Evolutionary conservation across 257 asterid genomes (phyloP), one percentile per base, ranked within the genome.

Genomic region (Linaria vulgaris): DNA sequence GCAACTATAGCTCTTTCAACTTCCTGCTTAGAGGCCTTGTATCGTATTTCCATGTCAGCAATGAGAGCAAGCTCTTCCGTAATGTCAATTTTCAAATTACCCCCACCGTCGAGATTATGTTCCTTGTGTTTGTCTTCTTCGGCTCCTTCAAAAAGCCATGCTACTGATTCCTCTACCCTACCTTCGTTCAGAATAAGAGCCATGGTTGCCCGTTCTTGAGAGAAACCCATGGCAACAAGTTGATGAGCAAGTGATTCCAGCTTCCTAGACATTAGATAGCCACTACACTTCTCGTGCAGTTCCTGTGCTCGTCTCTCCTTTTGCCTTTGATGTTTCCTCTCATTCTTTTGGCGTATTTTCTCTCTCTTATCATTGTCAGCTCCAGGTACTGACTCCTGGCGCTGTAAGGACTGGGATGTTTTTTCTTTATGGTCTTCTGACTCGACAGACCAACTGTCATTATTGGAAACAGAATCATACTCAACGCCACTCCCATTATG

Each of bases 271-370:
- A 85, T 88, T 52, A 88, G 85, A 71, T 81, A 83, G 61, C 94
- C 87, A 74, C 80, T 79, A 74, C 96, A 88, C 56, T 76, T 68
- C 72, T 88, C 96, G 61, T 79, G 91, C 75, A 88, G 67, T 64
- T 88, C 96, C 61, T 85, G 96, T 6, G 96, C 94, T 59, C 94
- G 82, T 64, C 76, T 85, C 75, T 88, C 96, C 85, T 85, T 88
- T 58, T 88, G 96, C 34, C 96, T 82, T 62, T 85, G 96, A 75
- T 88, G 96, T 72, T 88, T 88, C 76, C 70, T 79, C 76, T 88
- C 96, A 71, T 87, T 87, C 79, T 85, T 85, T 67, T 76, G 94
- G 67, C 96, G 96, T 46, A 81, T 85, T 76, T 85, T 87, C 68
- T 83, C 94, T 66, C 94, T 71, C 49, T 82, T 87, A 73, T 85